Evolutionary conservation across 106 monocot species (phyloP).

Genomic region (Allium sativum): DNA sequence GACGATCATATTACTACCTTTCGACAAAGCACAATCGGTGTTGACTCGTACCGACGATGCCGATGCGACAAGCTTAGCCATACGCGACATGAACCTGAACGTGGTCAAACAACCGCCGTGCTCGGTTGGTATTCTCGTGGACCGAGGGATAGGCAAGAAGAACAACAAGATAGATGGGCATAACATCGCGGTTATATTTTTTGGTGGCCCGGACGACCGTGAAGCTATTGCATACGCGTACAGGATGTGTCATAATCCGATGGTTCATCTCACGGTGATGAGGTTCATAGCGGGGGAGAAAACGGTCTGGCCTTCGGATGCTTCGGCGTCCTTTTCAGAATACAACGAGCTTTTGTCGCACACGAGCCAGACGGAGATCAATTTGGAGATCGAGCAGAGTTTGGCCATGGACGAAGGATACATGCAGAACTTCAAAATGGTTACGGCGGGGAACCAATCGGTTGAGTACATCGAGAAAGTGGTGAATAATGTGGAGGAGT

Average conservation of each 20-base stretch:
- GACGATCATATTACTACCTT: slow-evolving; percentile 21
- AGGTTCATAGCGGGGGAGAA: slow-evolving; percentile 16
- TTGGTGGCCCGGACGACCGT: slow-evolving; percentile 67
- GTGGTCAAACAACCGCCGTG: slow-evolving; percentile 39
- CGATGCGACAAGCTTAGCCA: slow-evolving; percentile 22
- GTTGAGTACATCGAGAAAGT: slow-evolving; percentile 39
- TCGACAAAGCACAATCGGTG: slow-evolving; percentile 40
- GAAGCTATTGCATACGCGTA: slow-evolving; percentile 33
- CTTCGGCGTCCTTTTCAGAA: neutral
- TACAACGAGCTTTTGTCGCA: neutral
- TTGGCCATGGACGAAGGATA: slow-evolving; percentile 34
- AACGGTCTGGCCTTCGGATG: neutral
- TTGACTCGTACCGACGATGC: slow-evolving; percentile 25
- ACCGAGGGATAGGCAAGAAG: slow-evolving; percentile 25
- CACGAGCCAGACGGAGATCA: neutral
- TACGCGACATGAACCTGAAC: slow-evolving; percentile 30
- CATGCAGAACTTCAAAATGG: slow-evolving; percentile 37
- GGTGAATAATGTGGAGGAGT: slow-evolving; percentile 48
- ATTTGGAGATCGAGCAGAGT: slow-evolving; percentile 10
- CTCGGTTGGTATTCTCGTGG: slow-evolving; percentile 58
- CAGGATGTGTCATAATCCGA: slow-evolving; percentile 33
- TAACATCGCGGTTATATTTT: slow-evolving; percentile 35
- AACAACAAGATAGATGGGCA: neutral
- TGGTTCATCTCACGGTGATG: slow-evolving; percentile 19
- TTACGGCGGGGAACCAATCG: slow-evolving; percentile 6